Conservation (phyloP, 202 grass and related monocot species). For the Bolboschoenoplectus hybrid region DNA sequence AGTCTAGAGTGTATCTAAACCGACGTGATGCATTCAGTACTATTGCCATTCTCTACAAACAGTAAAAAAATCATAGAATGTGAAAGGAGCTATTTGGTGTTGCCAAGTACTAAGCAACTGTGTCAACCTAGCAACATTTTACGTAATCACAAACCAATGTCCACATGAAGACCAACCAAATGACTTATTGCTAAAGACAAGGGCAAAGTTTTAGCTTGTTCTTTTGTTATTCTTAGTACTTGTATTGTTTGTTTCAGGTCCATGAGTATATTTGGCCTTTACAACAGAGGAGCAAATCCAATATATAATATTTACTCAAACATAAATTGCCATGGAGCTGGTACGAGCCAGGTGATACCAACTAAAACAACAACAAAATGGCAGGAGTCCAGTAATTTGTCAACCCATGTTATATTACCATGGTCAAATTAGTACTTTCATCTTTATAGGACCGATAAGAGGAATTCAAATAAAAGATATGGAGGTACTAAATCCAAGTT, state of each 20-base stretch:
- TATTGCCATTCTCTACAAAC: constrained; percentile 68
- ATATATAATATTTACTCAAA: background rate
- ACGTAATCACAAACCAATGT: constrained; percentile 1
- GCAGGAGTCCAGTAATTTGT: background rate
- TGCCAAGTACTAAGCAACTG: background rate
- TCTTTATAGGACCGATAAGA: background rate
- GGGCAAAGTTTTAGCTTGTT: background rate
- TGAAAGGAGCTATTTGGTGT: constrained; percentile 13
- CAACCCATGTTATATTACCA: background rate
- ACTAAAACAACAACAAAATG: background rate
- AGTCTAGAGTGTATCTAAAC: constrained; percentile 91
- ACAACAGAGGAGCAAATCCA: background rate
- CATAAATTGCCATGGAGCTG: background rate
- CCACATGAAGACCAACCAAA: background rate
- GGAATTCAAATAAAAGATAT: background rate
- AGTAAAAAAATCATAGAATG: background rate
- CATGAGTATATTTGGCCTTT: background rate
- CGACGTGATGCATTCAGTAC: constrained; percentile 90
- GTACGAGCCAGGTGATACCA: background rate
- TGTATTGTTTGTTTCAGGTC: background rate
- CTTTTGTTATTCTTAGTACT: background rate
- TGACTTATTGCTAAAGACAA: constrained; percentile 2
- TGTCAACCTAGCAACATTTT: background rate
- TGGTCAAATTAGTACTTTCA: background rate
- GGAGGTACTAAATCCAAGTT: background rate